phyloP scores from a whole-genome alignment of 1,284 basidiomycete genomes.

The Microbotryum lychnidis-dioicae region DNA sequence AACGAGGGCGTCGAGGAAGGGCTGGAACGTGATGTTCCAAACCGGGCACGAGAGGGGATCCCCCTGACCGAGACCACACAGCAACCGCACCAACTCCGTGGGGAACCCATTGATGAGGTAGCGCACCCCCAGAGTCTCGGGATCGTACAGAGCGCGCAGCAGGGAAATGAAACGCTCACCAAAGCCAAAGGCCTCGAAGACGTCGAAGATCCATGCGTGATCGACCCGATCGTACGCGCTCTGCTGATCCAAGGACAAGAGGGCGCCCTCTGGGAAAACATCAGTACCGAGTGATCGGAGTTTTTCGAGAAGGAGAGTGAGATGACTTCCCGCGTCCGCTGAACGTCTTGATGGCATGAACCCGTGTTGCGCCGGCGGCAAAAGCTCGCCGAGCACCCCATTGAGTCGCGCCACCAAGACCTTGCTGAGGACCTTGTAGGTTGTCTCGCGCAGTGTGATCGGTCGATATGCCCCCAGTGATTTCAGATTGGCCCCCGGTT shows the following conservation, averaged over 20 bases:
- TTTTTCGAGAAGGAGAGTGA: not conserved
- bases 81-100: not conserved
- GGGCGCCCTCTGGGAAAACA: not conserved
- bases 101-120: conserved; percentile 8
- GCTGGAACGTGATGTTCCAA: conserved; percentile 6
- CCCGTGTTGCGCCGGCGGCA: not conserved
- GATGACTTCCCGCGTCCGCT: not conserved
- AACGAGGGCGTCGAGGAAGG: conserved; percentile 7
- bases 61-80: conserved; percentile 1
- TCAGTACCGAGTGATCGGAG: not conserved
- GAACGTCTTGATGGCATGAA: not conserved
- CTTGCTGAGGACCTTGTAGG: conserved; percentile 1
- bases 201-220: conserved; percentile 3
- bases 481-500: too few species aligned
- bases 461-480: too few species aligned
- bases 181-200: not conserved
- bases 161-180: not conserved
- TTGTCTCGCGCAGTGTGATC: conserved; percentile 2
- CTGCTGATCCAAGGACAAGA: conserved; percentile 1
- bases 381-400: not conserved
- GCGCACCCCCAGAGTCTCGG: not conserved
- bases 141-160: not conserved
- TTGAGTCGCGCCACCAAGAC: not conserved
- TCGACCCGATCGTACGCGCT: conserved; percentile 2
- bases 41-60: conserved; percentile 2